Evolutionary conservation across 345 rosid species (phyloP), one percentile per base, ranked within the genome.

Genomic region (Bretschneidera sinensis): DNA sequence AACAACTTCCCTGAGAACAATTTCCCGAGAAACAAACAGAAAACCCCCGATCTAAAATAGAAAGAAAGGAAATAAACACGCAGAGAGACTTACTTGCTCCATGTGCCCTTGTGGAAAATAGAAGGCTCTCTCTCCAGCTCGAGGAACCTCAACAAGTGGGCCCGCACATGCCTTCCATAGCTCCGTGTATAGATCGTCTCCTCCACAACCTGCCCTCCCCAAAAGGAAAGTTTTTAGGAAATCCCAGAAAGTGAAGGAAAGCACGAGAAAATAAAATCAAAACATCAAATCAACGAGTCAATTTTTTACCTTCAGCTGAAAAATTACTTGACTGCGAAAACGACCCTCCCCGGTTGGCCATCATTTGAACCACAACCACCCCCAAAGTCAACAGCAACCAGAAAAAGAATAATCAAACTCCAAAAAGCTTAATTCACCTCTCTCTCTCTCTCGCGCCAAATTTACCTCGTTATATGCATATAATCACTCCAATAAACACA

Each of bases 31-130:
- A 66, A 49, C 35, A n/a, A n/a, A n/a, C n/a, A n/a, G n/a, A n/a
- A 58, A 58, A 68, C 55, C n/a, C 25, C 47, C 51, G 50, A 74
- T 66, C 74, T 55, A 8, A 47, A 61, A 5, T 50, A 19, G 16
- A 7, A 33, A 24, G 18, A 52, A 53, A 21, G 0, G 4, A 0
- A 50, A 15, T 55, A 24, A 24, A 22, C 19, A 1, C 17, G 21
- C n/a, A 65, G 24, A 23, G 21, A 28, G 17, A 64, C 75, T 58
- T 66, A 75, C 98, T 73, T 92, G 98, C 59, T 92, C 97, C 91
- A 92, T 87, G 77, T 92, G 97, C 16, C 97, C 98, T 71, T 92
- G 98, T 43, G 98, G 97, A 63, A 92, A 85, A 62, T 92, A 92
- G 77, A 67, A 87, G 17, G 89, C 97, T 54, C 79, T 76, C 65